Base-by-base conservation (phyloP, 148 eudicot genomes). In the Rheum nobile region DNA sequence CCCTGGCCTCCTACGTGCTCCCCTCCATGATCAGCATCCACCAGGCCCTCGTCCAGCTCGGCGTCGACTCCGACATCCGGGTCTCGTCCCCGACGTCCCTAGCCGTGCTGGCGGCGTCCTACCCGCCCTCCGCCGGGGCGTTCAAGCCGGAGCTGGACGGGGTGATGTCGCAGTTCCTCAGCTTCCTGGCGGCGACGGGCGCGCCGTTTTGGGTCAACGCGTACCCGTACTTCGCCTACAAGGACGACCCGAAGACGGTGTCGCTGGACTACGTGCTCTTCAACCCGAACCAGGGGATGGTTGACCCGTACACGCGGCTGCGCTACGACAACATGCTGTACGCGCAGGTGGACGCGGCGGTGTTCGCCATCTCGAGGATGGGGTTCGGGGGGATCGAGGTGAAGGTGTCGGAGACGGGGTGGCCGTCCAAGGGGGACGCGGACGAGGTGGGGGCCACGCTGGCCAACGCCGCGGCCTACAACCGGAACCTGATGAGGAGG, bases 141-240 rank as follows among this genome's bases (percentile, higher is more conserved):
- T 86, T 92, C 67, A 68, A 59, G 10, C 75, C 88, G 19, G 94
- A 91, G 68, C 80, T 91, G 13, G 73, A 50, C 21, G 47, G 38
- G 2, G 80, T 92, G 11, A 85, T 92, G 84, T 74, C 88, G 0
- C 86, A 84, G 70, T 80, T 85, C 24, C 42, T 89, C 1, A 81
- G 83, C 54, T 91, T 89, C 70, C 47, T 91, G 38, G 77, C 86
- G 10, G 63, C 42, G n/a, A 86, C 94, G 0, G 76, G 75, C 35
- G 43, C 95, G 0, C 92, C 97, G 11, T 89, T 92, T 73, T 89
- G 92, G 97, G 84, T 92, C 61, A 92, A 92, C 72, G 95, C 95
- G 16, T 92, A 92, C 82, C 92, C 97, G 0, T 92, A 89, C 67
- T 92, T 92, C 72, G 95, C 95, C 6, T 92, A 89, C 70, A 88